Base-by-base conservation (phyloP, 2,329 filamentous ascomycete species). In the Colletotrichum coccodes region DNA sequence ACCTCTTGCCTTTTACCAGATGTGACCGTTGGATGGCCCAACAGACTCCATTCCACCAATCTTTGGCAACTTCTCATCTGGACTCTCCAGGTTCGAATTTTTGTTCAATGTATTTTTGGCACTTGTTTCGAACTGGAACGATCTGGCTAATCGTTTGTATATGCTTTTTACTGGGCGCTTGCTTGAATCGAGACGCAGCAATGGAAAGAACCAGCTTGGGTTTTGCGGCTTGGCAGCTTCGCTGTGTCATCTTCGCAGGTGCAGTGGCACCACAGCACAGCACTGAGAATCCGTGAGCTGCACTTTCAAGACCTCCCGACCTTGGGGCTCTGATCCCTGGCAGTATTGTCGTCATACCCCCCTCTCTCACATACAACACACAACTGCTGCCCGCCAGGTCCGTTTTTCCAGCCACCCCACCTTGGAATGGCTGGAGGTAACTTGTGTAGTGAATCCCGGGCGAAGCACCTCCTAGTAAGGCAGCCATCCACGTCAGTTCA, bases 1-100 rank as follows among this genome's bases (percentile, higher is more conserved):
- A 87, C 86, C 86, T 87, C 86, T 89, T 89, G 87, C 86, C 86
- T 88, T 90, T 90, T 90, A 90, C 87, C 88, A 90, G 88, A 89
- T 87, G 87, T 89, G 86, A 85, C 87, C 87, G 86, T 88, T 86
- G 86, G 70, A 58, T 71, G 73, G 79, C 79, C 78, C 79, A 80
- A 69, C 73, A 79, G 75, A 80, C 79, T 80, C 79, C 79, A 77
- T 75, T 81, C 77, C 69, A 70, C 67, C 60, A 80, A 81, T 81
- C 77, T 81, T 81, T 81, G 79, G 74, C 67, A 79, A 74, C 47
- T 23, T 34, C 40, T 72, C 72, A 60, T 71, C 66, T 69, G 66
- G 73, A 74, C 67, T 68, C 44, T 8, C 54, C 68, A 68, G 70
- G 60, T 77, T 78, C 76, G 73, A 77, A 62, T 71, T 64, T 71